Evolutionary conservation across 1,284 basidiomycete genomes (phyloP).

Genomic region (Ustilago trichophora): DNA sequence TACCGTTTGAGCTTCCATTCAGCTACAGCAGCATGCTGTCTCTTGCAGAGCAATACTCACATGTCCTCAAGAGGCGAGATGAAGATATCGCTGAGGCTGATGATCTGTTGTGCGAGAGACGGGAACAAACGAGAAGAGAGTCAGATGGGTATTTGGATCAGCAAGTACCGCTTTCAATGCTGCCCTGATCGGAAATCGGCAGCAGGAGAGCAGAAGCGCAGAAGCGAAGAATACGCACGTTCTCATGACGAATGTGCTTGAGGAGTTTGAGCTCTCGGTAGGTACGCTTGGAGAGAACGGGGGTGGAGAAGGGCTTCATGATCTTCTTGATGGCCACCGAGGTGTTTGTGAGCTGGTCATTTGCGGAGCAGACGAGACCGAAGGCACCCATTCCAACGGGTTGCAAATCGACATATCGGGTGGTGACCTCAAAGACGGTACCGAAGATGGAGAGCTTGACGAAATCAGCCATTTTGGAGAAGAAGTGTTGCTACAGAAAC

Average conservation of each 20-base stretch:
- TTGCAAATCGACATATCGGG: slow-evolving; percentile 96
- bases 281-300: slow-evolving; percentile 96
- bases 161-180: no score
- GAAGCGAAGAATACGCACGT: slow-evolving; percentile 67
- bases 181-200: no score
- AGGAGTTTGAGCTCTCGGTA: slow-evolving; percentile 98
- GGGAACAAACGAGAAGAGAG: not conserved
- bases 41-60: no score
- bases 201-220: no score
- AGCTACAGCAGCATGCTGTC: no score
- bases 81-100: slow-evolving; percentile 97
- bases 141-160: not conserved
- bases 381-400: slow-evolving; percentile 97
- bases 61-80: slow-evolving; percentile 94
- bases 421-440: slow-evolving; percentile 84
- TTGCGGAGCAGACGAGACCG: slow-evolving; percentile 77
- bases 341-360: slow-evolving; percentile 92
- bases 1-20: no score
- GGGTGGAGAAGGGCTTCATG: slow-evolving; percentile 97
- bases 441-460: slow-evolving; percentile 99
- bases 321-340: slow-evolving; percentile 99
- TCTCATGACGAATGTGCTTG: slow-evolving; percentile 99
- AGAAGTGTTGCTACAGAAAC: not conserved
- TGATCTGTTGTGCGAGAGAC: slow-evolving; percentile 71
- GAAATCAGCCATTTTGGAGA: slow-evolving; percentile 72